Percentiles rank a stretch among this genome's conserved stretches.
Evolutionary conservation across 2,329 filamentous ascomycete genomes (phyloP).

Genomic region (Thielaviopsis punctulata): DNA sequence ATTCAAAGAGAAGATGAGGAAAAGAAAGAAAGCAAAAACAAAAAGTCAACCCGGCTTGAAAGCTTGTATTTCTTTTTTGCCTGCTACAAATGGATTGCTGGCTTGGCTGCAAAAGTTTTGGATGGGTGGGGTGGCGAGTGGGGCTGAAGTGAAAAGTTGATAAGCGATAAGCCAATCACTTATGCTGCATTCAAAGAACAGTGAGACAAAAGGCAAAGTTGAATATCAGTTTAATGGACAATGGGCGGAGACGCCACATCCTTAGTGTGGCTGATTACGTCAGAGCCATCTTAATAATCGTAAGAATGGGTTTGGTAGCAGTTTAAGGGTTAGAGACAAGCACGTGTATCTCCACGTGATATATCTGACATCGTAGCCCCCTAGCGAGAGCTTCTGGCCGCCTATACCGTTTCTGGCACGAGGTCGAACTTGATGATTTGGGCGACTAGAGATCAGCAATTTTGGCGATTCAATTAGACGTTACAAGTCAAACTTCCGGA

Average conservation of each 20-base stretch:
- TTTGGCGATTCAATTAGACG: neutral
- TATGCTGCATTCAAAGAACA: constrained; percentile 1
- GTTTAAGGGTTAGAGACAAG: neutral
- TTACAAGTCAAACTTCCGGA: neutral
- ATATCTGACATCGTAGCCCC: neutral
- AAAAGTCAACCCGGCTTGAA: neutral
- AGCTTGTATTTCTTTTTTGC: neutral
- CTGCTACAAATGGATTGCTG: constrained; percentile 1
- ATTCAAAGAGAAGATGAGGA: neutral
- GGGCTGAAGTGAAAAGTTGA: constrained; percentile 6
- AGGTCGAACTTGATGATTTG: neutral
- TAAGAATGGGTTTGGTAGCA: no score
- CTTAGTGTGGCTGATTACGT: neutral
- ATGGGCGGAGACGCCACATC: neutral
- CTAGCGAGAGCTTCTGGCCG: neutral
- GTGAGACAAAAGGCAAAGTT: constrained; percentile 1
- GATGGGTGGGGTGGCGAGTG: constrained; percentile 9
- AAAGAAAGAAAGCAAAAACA: neutral
- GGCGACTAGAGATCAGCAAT: neutral
- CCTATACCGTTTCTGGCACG: neutral
- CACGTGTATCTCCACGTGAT: neutral
- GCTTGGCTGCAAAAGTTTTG: constrained; percentile 11
- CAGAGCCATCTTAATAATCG: neutral
- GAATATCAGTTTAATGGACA: neutral
- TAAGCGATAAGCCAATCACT: constrained; percentile 11